Conservation (phyloP, 2,329 filamentous ascomycete genomes). For the Diaporthe ilicicola region DNA sequence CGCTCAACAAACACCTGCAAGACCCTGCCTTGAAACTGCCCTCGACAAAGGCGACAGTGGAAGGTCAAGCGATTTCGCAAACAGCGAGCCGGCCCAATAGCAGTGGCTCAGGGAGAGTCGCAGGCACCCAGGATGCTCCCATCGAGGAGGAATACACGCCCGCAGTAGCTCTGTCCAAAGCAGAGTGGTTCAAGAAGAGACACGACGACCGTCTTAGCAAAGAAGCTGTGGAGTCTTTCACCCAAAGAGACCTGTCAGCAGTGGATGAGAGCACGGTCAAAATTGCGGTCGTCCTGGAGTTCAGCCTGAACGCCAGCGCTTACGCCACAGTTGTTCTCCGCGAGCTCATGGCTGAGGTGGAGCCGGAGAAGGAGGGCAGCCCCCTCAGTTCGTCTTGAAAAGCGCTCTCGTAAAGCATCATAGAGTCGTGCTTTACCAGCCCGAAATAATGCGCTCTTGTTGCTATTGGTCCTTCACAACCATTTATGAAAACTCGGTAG, state of each 20-base stretch:
- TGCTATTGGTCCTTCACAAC: background rate
- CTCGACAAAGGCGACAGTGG: background rate
- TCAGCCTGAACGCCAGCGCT: conserved; percentile 47
- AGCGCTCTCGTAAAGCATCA: no score
- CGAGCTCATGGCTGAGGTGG: conserved; percentile 42
- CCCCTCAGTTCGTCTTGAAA: conserved; percentile 15
- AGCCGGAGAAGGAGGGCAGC: conserved; percentile 27
- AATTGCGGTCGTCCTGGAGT: conserved; percentile 48
- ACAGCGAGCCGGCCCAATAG: background rate
- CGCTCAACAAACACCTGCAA: conserved; percentile 23
- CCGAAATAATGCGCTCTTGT: background rate
- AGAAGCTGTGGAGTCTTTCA: conserved; percentile 33
- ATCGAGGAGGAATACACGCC: background rate
- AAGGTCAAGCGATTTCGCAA: background rate
- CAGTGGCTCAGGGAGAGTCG: background rate
- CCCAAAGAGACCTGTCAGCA: conserved; percentile 36
- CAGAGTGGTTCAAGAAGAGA: background rate
- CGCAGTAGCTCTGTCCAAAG: background rate
- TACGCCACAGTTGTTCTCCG: conserved; percentile 49
- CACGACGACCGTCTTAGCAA: background rate
- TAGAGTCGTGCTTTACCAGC: background rate
- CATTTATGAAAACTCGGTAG: no score
- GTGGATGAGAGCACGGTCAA: conserved; percentile 38
- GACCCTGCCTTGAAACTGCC: background rate
- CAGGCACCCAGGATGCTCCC: background rate